Percentiles rank a stretch among this genome's conserved stretches.
Conservation (phyloP, 1,284 basidiomycete genomes). For the Bondarzewia mesenterica region DNA sequence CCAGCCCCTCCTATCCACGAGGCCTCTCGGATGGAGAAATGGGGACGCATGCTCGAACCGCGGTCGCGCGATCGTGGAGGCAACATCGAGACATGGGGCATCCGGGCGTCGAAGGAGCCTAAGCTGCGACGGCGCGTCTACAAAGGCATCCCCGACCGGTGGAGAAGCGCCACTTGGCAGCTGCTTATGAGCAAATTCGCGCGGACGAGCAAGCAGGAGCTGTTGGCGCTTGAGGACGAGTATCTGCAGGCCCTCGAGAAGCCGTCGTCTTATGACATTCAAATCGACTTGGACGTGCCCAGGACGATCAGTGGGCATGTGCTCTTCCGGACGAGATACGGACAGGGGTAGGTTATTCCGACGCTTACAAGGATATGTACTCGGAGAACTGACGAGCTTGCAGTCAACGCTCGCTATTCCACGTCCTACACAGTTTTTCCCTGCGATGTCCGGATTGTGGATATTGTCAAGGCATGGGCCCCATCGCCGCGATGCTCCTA, state of each 20-base stretch:
- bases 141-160: conserved; percentile 96
- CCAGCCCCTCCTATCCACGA: conserved; percentile 53
- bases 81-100: conserved; percentile 70
- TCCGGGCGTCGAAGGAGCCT: conserved; percentile 52
- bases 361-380: conserved; percentile 5
- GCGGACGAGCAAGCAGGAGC: conserved; percentile 33
- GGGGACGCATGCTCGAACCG: conserved; percentile 80
- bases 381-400: conserved; percentile 7
- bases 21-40: conserved; percentile 69
- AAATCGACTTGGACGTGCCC: conserved; percentile 98
- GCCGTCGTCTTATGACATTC: conserved; percentile 86
- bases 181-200: conserved; percentile 55
- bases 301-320: conserved; percentile 94
- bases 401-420: conserved; percentile 90
- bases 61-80: conserved; percentile 64
- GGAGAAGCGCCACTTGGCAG: conserved; percentile 91
- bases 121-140: conserved; percentile 74
- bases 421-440: conserved; percentile 90
- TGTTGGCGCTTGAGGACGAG: conserved; percentile 36
- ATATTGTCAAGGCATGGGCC: conserved; percentile 99
- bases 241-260: conserved; percentile 66
- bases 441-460: conserved; percentile 82
- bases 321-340: conserved; percentile 93
- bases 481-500: conserved; percentile 90
- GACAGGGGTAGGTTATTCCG: conserved; percentile 65